Evolutionary conservation across 106 monocot genomes (phyloP).

Genomic region (Narthecium ossifragum): DNA sequence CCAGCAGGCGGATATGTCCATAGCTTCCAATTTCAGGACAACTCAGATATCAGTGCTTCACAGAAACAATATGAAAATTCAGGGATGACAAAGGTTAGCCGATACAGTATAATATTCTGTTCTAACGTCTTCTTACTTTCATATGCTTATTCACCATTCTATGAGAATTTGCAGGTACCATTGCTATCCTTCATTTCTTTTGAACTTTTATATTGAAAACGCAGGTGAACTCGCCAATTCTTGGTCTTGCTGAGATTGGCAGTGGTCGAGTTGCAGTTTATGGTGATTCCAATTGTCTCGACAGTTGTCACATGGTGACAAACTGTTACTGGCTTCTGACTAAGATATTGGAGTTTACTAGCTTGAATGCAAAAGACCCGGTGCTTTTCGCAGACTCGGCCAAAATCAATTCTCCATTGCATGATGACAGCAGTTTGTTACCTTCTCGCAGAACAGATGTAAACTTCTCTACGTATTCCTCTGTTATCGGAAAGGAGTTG

Average conservation of each 20-base stretch:
- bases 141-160: background rate
- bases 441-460: conserved; percentile 84
- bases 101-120: background rate
- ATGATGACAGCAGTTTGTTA: conserved; percentile 32
- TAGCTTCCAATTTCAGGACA: conserved; percentile 88
- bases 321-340: conserved; percentile 91
- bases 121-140: background rate
- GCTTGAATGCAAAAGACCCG: conserved; percentile 56
- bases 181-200: background rate
- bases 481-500: conserved; percentile 75
- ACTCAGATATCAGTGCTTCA: conserved; percentile 55
- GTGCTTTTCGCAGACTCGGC: conserved; percentile 76
- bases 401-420: conserved; percentile 46
- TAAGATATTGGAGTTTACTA: conserved; percentile 89
- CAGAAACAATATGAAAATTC: conserved; percentile 44
- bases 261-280: conserved; percentile 76
- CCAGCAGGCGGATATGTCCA: conserved; percentile 86
- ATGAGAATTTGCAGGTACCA: background rate
- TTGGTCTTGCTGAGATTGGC: conserved; percentile 71
- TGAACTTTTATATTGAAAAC: conserved; percentile 5
- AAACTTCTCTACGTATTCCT: conserved; percentile 82
- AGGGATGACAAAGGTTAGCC: conserved; percentile 54
- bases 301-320: conserved; percentile 98
- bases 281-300: conserved; percentile 99
- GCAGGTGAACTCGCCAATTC: conserved; percentile 68